Base-by-base conservation (phyloP, 2,329 filamentous ascomycete genomes). In the Ophiostoma angusticollis region DNA sequence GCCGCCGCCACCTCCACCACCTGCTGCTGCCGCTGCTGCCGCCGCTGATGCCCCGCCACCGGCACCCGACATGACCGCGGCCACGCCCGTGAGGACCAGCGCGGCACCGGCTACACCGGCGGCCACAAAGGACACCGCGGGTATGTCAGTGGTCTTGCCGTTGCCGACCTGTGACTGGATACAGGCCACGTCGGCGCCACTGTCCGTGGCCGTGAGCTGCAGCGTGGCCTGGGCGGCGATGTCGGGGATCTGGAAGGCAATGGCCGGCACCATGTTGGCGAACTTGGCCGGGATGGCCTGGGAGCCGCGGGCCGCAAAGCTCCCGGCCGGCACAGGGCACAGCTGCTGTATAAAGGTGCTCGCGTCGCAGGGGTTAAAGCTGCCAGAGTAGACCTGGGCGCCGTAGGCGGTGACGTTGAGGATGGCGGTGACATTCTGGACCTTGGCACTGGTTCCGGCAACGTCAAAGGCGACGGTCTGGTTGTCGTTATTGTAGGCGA, bases 161-260 rank as follows among this genome's bases (percentile, higher is more conserved):
- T 98, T 98, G 47, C 73, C 75, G 41, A 98, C 78, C 30, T 74
- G 65, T 0, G 87, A 86, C 50, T 81, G 65, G 36, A 96, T 78
- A 58, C 91, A 98, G 17, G 85, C 87, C 8, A 94, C 70, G 30
- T 79, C 67, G 24, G 70, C 52, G 28, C 67, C 69, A 5, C 62
- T 65, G 23, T 80, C 73, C 28, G 74, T 59, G 5, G 74, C 63
- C 43, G 70, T 77, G 32, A 98, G 70, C 54, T 84, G 64, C 46
- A 98, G 64, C 31, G 78, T 91, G 24, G 87, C 91, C 51, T 80
- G 63, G 27, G 89, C 89, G 40, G 89, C 80, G 49, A 98, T 80
- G 56, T 98, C 87, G 35, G 91, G 91, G 23, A 98, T 68, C 44
- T 74, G 72, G 63, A 95, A 98, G 11, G 89, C 89, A 48, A 98